A percentile compares a stretch with the other conserved stretches of the same genome.
phyloP scores from a whole-genome alignment of 371 early-diverging fungal species.

The Mucor lusitanicus region DNA sequence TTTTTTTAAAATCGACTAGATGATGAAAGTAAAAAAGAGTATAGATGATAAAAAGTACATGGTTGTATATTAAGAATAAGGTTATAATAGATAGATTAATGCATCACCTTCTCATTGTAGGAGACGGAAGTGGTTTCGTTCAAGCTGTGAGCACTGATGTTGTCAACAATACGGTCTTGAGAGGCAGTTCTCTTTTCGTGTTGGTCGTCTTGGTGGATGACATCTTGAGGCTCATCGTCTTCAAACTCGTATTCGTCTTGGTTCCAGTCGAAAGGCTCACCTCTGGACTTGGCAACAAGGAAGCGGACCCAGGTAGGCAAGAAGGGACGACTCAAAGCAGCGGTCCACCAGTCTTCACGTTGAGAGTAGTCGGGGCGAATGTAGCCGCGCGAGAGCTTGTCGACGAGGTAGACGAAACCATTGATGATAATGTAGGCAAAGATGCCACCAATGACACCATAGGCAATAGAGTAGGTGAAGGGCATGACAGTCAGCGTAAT shows the following conservation, averaged over 20 bases:
- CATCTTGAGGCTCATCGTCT: constrained; percentile 9
- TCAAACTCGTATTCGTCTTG: constrained; percentile 39
- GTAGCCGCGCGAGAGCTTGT: constrained; percentile 53
- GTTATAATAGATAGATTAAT: background rate
- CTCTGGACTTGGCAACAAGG: constrained; percentile 30
- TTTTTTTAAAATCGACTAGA: background rate
- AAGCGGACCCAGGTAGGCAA: constrained; percentile 44
- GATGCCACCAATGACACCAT: constrained; percentile 71
- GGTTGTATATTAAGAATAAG: background rate
- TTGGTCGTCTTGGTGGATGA: constrained; percentile 1
- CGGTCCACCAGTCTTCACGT: constrained; percentile 53
- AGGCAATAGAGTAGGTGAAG: constrained; percentile 73
- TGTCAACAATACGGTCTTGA: constrained; percentile 18
- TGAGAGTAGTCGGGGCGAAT: constrained; percentile 48
- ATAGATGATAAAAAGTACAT: constrained; percentile 1
- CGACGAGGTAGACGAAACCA: constrained; percentile 46
- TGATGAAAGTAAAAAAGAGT: background rate
- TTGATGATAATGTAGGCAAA: constrained; percentile 63
- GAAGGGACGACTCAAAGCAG: constrained; percentile 36
- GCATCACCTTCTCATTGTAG: constrained; percentile 13
- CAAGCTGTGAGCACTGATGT: constrained; percentile 5
- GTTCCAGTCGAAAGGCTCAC: constrained; percentile 35
- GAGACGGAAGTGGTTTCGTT: constrained; percentile 10
- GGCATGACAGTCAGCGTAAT: constrained; percentile 78
- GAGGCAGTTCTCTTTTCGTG: constrained; percentile 8